These are phyloP conservation scores for Dentipellis fragilis DNA, from an alignment of 768 basidiomycete species.

Conservation along the genomic window DNA sequence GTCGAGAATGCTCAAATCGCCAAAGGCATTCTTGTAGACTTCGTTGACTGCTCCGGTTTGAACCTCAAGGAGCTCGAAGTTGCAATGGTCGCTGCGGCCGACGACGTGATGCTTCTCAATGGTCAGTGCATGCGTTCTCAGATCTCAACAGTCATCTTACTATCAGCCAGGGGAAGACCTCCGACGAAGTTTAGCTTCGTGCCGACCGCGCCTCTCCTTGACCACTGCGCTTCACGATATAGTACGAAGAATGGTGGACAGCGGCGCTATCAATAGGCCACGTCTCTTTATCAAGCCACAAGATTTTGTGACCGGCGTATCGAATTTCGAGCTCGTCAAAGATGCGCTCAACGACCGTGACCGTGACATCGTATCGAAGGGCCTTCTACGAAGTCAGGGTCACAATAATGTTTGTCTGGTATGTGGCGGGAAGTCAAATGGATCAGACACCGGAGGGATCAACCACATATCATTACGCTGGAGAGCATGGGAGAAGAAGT, in stretches of 20 bases:
- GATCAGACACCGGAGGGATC: slow-evolving; percentile 18
- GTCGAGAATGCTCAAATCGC: slow-evolving; percentile 58
- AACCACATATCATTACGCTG: slow-evolving; percentile 32
- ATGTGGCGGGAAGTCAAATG: slow-evolving; percentile 51
- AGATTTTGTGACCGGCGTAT: slow-evolving; percentile 59
- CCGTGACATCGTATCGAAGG: slow-evolving; percentile 59
- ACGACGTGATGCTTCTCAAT: slow-evolving; percentile 17
- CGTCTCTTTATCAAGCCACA: slow-evolving; percentile 61
- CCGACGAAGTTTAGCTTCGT: slow-evolving; percentile 46
- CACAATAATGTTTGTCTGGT: slow-evolving; percentile 42
- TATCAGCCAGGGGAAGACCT: slow-evolving; percentile 37
- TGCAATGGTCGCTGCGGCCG: slow-evolving; percentile 31
- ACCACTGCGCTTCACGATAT: slow-evolving; percentile 30
- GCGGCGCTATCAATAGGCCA: slow-evolving; percentile 50
- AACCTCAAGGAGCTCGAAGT: slow-evolving; percentile 42
- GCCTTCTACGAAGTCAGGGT: slow-evolving; percentile 30
- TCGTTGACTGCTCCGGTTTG: slow-evolving; percentile 55
- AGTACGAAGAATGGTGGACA: slow-evolving; percentile 35
- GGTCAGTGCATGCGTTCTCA: slow-evolving; percentile 13
- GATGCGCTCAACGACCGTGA: slow-evolving; percentile 27
- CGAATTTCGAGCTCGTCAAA: slow-evolving; percentile 30
- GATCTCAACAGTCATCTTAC: background rate
- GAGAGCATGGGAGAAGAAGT: slow-evolving; percentile 58
- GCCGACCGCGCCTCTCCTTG: slow-evolving; percentile 43
- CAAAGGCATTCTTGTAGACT: slow-evolving; percentile 49